Percentiles rank a stretch among this genome's conserved stretches.
Conservation (phyloP, 2,329 filamentous ascomycete genomes). For the Trichoderma brevicompactum region DNA sequence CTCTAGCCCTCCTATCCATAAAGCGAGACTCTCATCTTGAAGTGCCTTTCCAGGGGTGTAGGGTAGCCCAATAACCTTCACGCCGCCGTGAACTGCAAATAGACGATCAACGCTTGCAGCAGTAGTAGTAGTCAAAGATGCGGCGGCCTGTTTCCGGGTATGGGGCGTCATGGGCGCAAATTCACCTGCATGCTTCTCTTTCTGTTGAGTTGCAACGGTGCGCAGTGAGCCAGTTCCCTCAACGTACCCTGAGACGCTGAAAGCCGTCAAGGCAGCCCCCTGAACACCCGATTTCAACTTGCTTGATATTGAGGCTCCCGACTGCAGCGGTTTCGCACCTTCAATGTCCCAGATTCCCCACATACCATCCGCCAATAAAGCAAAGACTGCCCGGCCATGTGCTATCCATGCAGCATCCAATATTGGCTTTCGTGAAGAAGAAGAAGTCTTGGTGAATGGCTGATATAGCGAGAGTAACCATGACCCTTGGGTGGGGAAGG, state of each 20-base stretch:
- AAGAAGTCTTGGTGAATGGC: conserved; percentile 55
- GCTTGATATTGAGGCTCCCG: conserved; percentile 51
- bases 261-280: conserved; percentile 62
- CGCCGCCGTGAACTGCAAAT: conserved; percentile 56
- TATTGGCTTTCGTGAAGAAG: conserved; percentile 60
- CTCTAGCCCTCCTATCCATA: conserved; percentile 62
- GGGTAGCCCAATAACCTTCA: conserved; percentile 54
- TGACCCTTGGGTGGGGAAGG: conserved; percentile 62
- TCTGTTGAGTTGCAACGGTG: conserved; percentile 42
- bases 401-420: conserved; percentile 66
- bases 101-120: conserved; percentile 55
- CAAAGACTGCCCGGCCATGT: conserved; percentile 62
- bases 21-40: conserved; percentile 58
- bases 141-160: conserved; percentile 58
- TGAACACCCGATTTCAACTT: conserved; percentile 57
- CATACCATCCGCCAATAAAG: conserved; percentile 64
- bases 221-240: conserved; percentile 63
- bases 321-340: conserved; percentile 54
- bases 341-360: conserved; percentile 73
- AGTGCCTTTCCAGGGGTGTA: conserved; percentile 46
- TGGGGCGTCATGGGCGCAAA: conserved; percentile 69
- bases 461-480: conserved; percentile 68
- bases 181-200: conserved; percentile 49
- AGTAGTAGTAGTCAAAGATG: conserved; percentile 47
- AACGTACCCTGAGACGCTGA: conserved; percentile 62